Evolutionary conservation across 2,329 filamentous ascomycete genomes (phyloP).

Genomic region (Coniella lustricola): DNA sequence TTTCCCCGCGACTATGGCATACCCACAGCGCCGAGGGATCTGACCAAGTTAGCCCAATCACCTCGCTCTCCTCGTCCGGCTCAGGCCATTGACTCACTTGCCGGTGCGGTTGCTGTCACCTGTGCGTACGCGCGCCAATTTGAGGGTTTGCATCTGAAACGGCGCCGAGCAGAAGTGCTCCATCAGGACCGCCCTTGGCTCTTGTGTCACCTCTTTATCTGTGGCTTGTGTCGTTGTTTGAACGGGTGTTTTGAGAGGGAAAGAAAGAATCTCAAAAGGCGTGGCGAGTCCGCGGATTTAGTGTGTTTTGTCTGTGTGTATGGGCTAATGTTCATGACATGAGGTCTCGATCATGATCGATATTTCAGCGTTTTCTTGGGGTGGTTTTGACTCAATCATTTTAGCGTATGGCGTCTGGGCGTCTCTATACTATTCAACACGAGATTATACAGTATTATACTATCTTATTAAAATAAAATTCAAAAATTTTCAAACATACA

Average conservation of each 20-base stretch:
- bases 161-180: not conserved
- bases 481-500: not conserved
- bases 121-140: not conserved
- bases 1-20: constrained; percentile 12
- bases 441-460: not conserved
- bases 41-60: not conserved
- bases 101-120: not conserved
- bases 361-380: no score
- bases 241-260: no score
- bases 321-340: no score
- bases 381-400: not conserved
- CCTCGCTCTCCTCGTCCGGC: constrained; percentile 1
- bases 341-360: no score
- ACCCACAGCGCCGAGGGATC: constrained; percentile 6
- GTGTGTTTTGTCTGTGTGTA: no score
- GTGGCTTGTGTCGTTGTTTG: no score
- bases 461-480: not conserved
- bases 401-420: constrained; percentile 1
- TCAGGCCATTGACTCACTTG: not conserved
- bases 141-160: not conserved
- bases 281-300: no score
- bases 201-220: not conserved
- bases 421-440: not conserved
- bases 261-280: no score
- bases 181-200: not conserved